phyloP scores from a whole-genome alignment of 345 rosid genomes.

The Viola odorata region DNA sequence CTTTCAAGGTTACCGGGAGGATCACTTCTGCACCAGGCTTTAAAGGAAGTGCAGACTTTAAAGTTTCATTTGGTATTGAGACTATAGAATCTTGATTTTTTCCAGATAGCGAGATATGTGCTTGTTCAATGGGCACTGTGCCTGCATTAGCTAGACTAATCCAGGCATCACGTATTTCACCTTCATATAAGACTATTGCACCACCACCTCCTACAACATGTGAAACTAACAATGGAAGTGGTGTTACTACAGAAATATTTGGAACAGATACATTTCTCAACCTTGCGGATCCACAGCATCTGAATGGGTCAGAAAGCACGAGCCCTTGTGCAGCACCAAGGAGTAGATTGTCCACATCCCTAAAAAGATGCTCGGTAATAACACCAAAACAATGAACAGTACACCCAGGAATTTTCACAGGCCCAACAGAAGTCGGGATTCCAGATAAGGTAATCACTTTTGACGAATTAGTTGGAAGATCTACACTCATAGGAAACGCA shows the following conservation, averaged over 20 bases:
- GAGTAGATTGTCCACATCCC: conserved; percentile 93
- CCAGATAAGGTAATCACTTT: conserved; percentile 92
- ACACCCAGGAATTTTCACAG: conserved; percentile 79
- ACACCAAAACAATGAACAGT: conserved; percentile 95
- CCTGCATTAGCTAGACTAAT: conserved; percentile 95
- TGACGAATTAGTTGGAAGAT: conserved; percentile 94
- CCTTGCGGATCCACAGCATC: conserved; percentile 88
- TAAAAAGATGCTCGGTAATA: conserved; percentile 85
- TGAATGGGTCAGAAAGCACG: conserved; percentile 96
- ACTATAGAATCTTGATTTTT: conserved; percentile 91
- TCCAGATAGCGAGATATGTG: conserved; percentile 87
- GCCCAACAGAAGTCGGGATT: conserved; percentile 81
- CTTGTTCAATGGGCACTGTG: conserved; percentile 84
- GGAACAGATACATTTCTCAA: conserved; percentile 74
- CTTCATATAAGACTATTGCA: conserved; percentile 85
- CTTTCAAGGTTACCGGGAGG: conserved; percentile 78
- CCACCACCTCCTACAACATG: conserved; percentile 90
- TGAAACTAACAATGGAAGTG: conserved; percentile 78
- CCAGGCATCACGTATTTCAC: conserved; percentile 78
- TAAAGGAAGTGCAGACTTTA: conserved; percentile 78
- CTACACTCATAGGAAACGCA: conserved; percentile 83
- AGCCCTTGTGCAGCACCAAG: conserved; percentile 98
- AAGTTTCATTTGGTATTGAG: conserved; percentile 63
- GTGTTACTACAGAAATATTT: conserved; percentile 68
- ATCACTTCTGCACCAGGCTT: conserved; percentile 94